Evolutionary conservation across 805 yeast species (phyloP).

Genomic region (Pichia deserticola): DNA sequence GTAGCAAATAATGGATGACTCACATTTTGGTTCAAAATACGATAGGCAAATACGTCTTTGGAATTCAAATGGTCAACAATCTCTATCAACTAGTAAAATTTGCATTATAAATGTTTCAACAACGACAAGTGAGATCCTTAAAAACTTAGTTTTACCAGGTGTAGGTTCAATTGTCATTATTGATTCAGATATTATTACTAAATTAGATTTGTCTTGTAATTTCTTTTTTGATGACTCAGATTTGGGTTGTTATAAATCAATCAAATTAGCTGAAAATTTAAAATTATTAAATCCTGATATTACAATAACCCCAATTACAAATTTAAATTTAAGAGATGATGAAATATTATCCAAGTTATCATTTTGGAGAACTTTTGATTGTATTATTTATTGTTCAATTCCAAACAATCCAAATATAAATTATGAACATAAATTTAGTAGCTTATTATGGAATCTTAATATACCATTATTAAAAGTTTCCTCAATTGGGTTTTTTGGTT

Average conservation of each 20-base stretch:
- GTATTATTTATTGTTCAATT: conserved; percentile 36
- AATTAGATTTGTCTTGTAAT: conserved; percentile 44
- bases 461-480: conserved; percentile 50
- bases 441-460: conserved; percentile 32
- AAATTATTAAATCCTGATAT: conserved; percentile 58
- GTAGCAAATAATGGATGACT: conserved; percentile 20
- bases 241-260: conserved; percentile 35
- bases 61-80: conserved; percentile 70
- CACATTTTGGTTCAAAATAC: conserved; percentile 44
- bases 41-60: conserved; percentile 87
- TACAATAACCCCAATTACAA: conserved; percentile 26
- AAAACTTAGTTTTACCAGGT: conserved; percentile 73
- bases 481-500: conserved; percentile 61
- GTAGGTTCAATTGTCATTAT: conserved; percentile 55
- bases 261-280: conserved; percentile 34
- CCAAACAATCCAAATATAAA: not conserved
- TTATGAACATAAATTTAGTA: not conserved
- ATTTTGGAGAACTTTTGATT: conserved; percentile 43
- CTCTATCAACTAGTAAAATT: conserved; percentile 49
- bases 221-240: conserved; percentile 50
- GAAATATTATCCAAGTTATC: not conserved
- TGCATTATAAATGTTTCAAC: conserved; percentile 53
- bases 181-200: conserved; percentile 36
- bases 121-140: conserved; percentile 59
- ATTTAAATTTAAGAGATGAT: conserved; percentile 1